These are phyloP conservation scores for Suillus tomentosus DNA, from an alignment of 768 basidiomycete species.

Conservation along the genomic window DNA sequence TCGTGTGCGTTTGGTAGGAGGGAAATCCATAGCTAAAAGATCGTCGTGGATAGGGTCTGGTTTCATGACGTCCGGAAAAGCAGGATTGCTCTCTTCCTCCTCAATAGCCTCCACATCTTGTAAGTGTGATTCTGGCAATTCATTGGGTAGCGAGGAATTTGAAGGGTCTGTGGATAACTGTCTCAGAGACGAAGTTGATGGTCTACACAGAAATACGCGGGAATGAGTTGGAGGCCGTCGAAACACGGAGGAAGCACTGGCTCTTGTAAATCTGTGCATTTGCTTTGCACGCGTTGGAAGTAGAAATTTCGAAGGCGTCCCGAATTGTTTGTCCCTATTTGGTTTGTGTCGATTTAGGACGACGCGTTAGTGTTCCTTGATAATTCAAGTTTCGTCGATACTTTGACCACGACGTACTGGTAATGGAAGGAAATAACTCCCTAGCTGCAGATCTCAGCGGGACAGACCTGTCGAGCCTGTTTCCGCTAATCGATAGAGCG, in stretches of 20 bases:
- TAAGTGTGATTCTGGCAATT: slow-evolving; percentile 2
- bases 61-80: slow-evolving; percentile 63
- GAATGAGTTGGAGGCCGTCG: slow-evolving; percentile 12
- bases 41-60: slow-evolving; percentile 64
- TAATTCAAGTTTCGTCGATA: neutral
- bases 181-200: slow-evolving; percentile 11
- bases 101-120: slow-evolving; percentile 11
- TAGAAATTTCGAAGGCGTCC: slow-evolving; percentile 19
- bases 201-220: slow-evolving; percentile 10
- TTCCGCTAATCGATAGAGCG: slow-evolving; percentile 61
- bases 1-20: slow-evolving; percentile 51
- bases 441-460: slow-evolving; percentile 47
- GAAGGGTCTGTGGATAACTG: slow-evolving; percentile 20
- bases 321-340: slow-evolving; percentile 19
- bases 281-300: slow-evolving; percentile 2
- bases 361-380: neutral
- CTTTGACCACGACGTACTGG: slow-evolving; percentile 17
- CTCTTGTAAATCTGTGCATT: slow-evolving; percentile 31
- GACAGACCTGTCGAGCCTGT: slow-evolving; percentile 57
- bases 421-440: slow-evolving; percentile 34
- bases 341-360: slow-evolving; percentile 22
- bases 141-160: slow-evolving; percentile 1
- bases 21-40: slow-evolving; percentile 53
- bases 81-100: slow-evolving; percentile 8
- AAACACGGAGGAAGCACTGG: slow-evolving; percentile 17